Percentiles rank a stretch among this genome's conserved stretches.
phyloP scores from a whole-genome alignment of 768 basidiomycete species.

The Scleroderma bovista region DNA sequence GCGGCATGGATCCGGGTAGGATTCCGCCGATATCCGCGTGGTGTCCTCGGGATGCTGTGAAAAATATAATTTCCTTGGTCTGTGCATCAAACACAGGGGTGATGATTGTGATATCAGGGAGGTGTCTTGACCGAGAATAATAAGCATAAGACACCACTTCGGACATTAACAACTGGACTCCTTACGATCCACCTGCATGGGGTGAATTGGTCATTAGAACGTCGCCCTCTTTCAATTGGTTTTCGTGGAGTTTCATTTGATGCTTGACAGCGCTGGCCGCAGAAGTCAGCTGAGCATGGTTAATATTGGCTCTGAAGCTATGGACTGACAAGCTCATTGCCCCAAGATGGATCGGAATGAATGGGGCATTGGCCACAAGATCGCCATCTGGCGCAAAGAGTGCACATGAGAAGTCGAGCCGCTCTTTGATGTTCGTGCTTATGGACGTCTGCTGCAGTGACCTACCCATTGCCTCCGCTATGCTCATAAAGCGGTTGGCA shows the following conservation, averaged over 20 bases:
- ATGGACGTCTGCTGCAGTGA: slow-evolving; percentile 88
- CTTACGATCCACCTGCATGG: slow-evolving; percentile 81
- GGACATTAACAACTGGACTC: slow-evolving; percentile 16
- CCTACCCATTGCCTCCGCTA: slow-evolving; percentile 93
- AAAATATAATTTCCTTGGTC: slow-evolving; percentile 75
- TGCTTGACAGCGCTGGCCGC: slow-evolving; percentile 71
- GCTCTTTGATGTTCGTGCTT: slow-evolving; percentile 91
- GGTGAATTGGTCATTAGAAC: slow-evolving; percentile 93
- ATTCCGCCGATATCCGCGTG: slow-evolving; percentile 95
- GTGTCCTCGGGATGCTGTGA: slow-evolving; percentile 90
- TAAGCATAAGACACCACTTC: background rate
- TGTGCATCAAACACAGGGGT: slow-evolving; percentile 79
- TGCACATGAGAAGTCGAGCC: slow-evolving; percentile 93
- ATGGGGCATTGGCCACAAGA: slow-evolving; percentile 90
- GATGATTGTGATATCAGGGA: slow-evolving; percentile 90
- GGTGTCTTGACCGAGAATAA: slow-evolving; percentile 37
- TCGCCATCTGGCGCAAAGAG: slow-evolving; percentile 94
- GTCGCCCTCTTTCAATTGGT: slow-evolving; percentile 78
- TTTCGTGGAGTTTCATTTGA: slow-evolving; percentile 75
- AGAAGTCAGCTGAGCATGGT: background rate
- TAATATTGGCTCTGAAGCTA: background rate
- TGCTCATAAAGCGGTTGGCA: slow-evolving; percentile 96
- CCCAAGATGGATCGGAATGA: slow-evolving; percentile 82
- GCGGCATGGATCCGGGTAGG: slow-evolving; percentile 92
- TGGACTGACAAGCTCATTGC: slow-evolving; percentile 83